A percentile compares a stretch with the other conserved stretches of the same genome.
phyloP scores from a whole-genome alignment of 2,329 filamentous ascomycete species.

The Sordariomycetes sp. region DNA sequence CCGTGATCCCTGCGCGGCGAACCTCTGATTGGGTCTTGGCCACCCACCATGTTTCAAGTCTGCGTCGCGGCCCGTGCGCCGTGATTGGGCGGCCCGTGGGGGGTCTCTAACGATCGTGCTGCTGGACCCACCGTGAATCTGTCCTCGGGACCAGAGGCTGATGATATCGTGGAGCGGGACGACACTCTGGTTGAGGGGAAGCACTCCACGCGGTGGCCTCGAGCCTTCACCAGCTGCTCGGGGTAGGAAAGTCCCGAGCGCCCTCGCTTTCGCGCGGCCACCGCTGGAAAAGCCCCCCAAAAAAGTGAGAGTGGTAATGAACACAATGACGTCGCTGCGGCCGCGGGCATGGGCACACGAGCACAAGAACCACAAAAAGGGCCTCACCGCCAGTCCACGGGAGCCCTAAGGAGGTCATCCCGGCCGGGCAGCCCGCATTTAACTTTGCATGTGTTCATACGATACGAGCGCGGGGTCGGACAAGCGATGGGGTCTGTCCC shows the following conservation, averaged over 20 bases:
- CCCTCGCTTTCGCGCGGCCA: background rate
- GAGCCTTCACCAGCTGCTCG: too few species aligned
- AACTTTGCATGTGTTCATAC: background rate
- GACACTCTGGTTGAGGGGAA: too few species aligned
- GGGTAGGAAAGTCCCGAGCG: background rate
- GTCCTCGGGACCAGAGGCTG: background rate
- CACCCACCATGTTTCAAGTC: conserved; percentile 6
- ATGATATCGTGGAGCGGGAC: too few species aligned
- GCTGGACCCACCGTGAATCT: background rate
- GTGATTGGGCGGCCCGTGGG: conserved; percentile 1
- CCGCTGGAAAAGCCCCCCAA: background rate
- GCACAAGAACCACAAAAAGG: background rate
- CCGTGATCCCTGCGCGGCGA: background rate
- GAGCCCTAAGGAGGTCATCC: background rate
- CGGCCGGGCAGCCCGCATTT: background rate
- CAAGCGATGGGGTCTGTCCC: background rate
- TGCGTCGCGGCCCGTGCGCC: background rate
- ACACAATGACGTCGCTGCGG: background rate
- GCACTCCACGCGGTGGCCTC: too few species aligned
- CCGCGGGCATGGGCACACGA: background rate
- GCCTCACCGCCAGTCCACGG: background rate
- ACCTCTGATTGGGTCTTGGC: conserved; percentile 1
- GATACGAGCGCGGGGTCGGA: background rate
- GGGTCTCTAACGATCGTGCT: background rate
- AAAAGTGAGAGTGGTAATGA: background rate